phyloP scores from a whole-genome alignment of 768 basidiomycete genomes.

The Exidia glandulosa region DNA sequence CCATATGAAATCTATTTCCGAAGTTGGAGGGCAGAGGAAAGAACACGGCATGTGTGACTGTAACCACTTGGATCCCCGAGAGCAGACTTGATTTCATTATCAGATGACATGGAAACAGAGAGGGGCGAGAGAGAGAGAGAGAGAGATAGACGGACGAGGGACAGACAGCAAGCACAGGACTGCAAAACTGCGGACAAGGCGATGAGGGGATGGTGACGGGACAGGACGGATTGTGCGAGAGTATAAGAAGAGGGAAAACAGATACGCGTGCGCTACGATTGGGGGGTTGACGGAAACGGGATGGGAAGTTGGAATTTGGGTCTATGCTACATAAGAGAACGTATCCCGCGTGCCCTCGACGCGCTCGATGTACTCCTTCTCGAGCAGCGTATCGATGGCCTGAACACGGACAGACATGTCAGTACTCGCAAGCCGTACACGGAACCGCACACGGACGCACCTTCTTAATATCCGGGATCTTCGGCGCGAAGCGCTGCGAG shows the following conservation, averaged over 20 bases:
- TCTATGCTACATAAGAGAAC: slow-evolving; percentile 65
- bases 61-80: too few species aligned
- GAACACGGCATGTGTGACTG: too few species aligned
- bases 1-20: too few species aligned
- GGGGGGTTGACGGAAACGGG: neutral
- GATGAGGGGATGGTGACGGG: neutral
- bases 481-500: slow-evolving; percentile 78
- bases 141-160: neutral
- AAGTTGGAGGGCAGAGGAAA: too few species aligned
- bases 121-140: neutral
- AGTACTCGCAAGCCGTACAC: slow-evolving; percentile 1
- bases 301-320: neutral
- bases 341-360: slow-evolving; percentile 86
- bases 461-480: slow-evolving; percentile 96
- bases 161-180: too few species aligned
- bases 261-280: too few species aligned
- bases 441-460: slow-evolving; percentile 18
- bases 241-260: too few species aligned
- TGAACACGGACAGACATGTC: too few species aligned
- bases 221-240: neutral
- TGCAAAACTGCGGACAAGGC: too few species aligned
- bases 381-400: slow-evolving; percentile 85
- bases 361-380: slow-evolving; percentile 97
- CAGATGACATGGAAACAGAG: neutral
- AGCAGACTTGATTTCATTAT: too few species aligned